These are phyloP conservation scores for Lipomyces lipofer DNA, from an alignment of 805 yeast species.

Conservation along the genomic window DNA sequence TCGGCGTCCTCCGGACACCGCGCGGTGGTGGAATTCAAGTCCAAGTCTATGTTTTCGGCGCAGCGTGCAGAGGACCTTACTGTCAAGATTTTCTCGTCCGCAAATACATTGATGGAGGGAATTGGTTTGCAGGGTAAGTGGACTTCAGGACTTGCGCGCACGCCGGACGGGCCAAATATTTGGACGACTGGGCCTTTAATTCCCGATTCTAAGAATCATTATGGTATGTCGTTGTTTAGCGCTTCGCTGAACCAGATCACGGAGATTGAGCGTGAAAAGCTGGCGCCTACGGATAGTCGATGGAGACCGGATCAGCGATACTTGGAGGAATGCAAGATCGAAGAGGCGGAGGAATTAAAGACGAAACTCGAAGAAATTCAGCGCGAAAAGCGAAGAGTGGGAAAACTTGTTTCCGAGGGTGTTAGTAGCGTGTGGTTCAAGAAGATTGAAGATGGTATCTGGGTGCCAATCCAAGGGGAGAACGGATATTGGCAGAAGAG, in stretches of 20 bases:
- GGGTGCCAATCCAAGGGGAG: constrained; percentile 28
- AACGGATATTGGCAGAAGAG: constrained; percentile 27
- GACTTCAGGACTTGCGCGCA: constrained; percentile 63
- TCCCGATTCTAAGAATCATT: constrained; percentile 58
- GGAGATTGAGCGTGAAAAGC: constrained; percentile 56
- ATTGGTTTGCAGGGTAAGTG: constrained; percentile 63
- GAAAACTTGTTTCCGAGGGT: constrained; percentile 27
- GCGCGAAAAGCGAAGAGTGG: constrained; percentile 64
- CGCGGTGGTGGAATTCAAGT: constrained; percentile 72
- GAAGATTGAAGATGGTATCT: constrained; percentile 24
- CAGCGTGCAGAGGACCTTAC: constrained; percentile 66
- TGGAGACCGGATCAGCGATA: constrained; percentile 78
- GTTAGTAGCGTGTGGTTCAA: constrained; percentile 22
- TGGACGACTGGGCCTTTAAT: constrained; percentile 76
- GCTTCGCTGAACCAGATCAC: constrained; percentile 82
- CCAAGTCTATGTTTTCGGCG: constrained; percentile 82
- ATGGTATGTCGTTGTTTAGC: constrained; percentile 83
- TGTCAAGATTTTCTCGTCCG: constrained; percentile 44
- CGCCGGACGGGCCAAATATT: constrained; percentile 36
- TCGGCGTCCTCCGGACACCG: constrained; percentile 63
- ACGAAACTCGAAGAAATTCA: constrained; percentile 73
- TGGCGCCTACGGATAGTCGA: constrained; percentile 89
- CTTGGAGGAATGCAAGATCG: constrained; percentile 70
- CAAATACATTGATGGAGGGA: constrained; percentile 40
- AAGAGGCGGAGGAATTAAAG: constrained; percentile 71